Evolutionary conservation across 768 basidiomycete genomes (phyloP).

Genomic region (Tricholoma hemisulphureum): DNA sequence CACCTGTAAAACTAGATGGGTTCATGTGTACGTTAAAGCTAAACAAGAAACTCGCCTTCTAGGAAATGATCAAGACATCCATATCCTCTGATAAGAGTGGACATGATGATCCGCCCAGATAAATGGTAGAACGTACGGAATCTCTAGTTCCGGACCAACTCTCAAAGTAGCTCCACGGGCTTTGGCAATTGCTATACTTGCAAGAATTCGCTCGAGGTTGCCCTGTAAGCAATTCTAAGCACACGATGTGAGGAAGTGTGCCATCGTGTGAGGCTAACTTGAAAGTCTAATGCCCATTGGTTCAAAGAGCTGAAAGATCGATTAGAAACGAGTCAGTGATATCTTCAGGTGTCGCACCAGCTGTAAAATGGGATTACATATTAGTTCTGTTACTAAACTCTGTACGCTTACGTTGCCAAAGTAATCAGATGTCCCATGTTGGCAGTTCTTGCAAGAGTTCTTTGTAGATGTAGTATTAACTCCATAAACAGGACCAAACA

Average conservation of each 20-base stretch:
- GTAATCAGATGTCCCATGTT: constrained; percentile 87
- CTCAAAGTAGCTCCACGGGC: constrained; percentile 82
- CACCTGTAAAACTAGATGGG: constrained; percentile 52
- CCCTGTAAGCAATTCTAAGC: constrained; percentile 50
- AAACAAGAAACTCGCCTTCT: constrained; percentile 58
- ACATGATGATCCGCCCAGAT: background rate
- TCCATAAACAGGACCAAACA: background rate
- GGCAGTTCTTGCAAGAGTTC: background rate
- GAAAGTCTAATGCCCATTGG: constrained; percentile 96
- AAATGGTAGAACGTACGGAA: constrained; percentile 57
- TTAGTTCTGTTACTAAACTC: background rate
- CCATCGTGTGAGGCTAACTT: constrained; percentile 47
- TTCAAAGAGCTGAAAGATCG: constrained; percentile 71
- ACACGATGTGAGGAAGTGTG: background rate
- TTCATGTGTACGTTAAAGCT: background rate
- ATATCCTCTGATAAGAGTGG: constrained; percentile 65
- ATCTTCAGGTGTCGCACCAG: constrained; percentile 11
- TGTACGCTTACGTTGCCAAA: constrained; percentile 69
- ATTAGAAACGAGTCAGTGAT: background rate
- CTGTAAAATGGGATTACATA: background rate
- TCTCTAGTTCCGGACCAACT: constrained; percentile 96
- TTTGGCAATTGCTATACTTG: constrained; percentile 87
- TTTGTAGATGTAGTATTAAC: no score
- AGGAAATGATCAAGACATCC: constrained; percentile 97
- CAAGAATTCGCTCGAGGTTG: constrained; percentile 87